Evolutionary conservation across 192 early-diverging fungal species (phyloP), one percentile per base, ranked within the genome.

Genomic region (Backusella liffmaniae): DNA sequence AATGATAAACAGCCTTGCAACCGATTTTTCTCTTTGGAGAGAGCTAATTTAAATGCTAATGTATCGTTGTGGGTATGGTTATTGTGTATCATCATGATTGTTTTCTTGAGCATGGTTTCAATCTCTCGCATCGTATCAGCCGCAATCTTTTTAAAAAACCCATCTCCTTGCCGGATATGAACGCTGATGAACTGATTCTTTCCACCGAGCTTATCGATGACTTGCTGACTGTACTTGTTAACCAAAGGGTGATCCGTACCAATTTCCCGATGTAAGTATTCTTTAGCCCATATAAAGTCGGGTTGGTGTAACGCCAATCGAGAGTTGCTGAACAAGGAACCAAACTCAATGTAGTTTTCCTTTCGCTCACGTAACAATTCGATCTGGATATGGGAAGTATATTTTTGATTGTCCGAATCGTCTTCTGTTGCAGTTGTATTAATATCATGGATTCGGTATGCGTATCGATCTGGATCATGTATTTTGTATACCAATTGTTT

Each of bases 91-190:
- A 56, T 72, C 21, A 15, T 56, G 76, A 23, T 36, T 4, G 36
- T 77, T 66, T 62, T 39, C 32, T 39, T 72, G 26, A 26, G 71
- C 21, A 37, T 69, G 21, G 8, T 30, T 35, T 75, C 74, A 80
- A 80, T 56, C 29, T 73, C 65, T 26, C 62, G 73, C 76, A 86
- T 65, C 26, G 77, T 82, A 46, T 70, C 75, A 1, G 66, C 49
- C 8, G 73, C 49, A 29, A 51, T 10, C 41, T 68, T 77, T 36
- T 75, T 77, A 78, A 86, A 86, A 8, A 73, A 41, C 4, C 83
- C 77, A 53, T 86, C 85, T 41, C 77, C 81, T 8, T 82, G 82
- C 10, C 85, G 62, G 10, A 82, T 76, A 74, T 86, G 85, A 16
- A 82, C 74, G 1, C 79, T 73, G 26, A 84, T 36, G 23, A 83